Conservation (phyloP, 164 flowering plant genomes). For the Saururus chinensis region DNA sequence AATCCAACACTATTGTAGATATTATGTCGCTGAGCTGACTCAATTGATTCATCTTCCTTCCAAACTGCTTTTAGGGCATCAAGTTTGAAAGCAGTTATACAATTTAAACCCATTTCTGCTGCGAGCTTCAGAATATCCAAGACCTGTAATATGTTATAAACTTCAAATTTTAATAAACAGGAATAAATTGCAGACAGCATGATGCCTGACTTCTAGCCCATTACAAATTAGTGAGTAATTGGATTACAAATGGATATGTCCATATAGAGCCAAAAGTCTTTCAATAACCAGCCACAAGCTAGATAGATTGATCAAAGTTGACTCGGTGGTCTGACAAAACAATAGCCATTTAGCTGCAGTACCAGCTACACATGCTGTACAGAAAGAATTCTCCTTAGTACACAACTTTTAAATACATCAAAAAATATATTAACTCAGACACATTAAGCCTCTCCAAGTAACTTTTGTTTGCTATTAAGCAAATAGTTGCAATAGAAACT, state of each 20-base stretch:
- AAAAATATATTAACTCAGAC: too few species aligned
- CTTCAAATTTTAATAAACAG: neutral
- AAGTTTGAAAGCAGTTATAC: slow-evolving; percentile 65
- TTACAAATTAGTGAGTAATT: neutral
- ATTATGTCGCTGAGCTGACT: slow-evolving; percentile 2
- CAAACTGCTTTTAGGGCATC: slow-evolving; percentile 92
- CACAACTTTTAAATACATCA: too few species aligned
- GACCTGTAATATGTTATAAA: slow-evolving; percentile 32
- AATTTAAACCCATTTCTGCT: slow-evolving; percentile 71
- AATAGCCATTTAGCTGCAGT: too few species aligned
- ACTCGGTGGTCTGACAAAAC: too few species aligned
- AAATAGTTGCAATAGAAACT: too few species aligned
- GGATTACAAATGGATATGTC: neutral
- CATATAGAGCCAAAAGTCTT: too few species aligned
- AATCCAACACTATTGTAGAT: slow-evolving; percentile 8
- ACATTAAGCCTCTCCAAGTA: too few species aligned
- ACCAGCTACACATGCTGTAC: too few species aligned
- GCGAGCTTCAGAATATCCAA: slow-evolving; percentile 76
- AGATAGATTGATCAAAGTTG: too few species aligned
- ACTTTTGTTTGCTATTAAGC: too few species aligned
- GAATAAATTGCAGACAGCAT: neutral
- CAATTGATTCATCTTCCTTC: slow-evolving; percentile 19
- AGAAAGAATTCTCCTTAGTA: too few species aligned
- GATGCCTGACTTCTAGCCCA: neutral
- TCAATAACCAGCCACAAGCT: neutral